Evolutionary conservation across 106 monocot genomes (phyloP).

Genomic region (Triglochin maritima): DNA sequence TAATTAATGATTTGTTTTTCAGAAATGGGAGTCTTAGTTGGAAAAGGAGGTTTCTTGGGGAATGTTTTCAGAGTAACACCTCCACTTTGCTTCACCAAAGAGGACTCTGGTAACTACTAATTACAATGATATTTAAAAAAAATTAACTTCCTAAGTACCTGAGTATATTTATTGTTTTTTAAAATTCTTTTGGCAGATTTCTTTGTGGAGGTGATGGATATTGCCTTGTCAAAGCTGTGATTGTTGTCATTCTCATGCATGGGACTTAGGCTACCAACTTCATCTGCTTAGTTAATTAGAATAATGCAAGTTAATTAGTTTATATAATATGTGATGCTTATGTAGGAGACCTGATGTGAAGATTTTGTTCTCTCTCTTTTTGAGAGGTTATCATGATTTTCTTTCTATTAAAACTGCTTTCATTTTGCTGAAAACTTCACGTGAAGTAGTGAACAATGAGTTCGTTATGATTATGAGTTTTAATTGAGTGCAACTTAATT

Average conservation of each 20-base stretch:
- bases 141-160: too few relatives aligned
- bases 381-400: too few relatives aligned
- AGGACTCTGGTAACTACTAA: slow-evolving; percentile 20
- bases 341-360: not conserved
- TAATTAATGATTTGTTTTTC: not conserved
- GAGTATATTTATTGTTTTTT: too few relatives aligned
- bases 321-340: slow-evolving; percentile 3
- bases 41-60: slow-evolving; percentile 38
- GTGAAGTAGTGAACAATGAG: too few relatives aligned
- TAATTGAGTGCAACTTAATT: too few relatives aligned
- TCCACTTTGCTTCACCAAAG: slow-evolving; percentile 37
- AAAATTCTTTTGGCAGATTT: slow-evolving; percentile 11
- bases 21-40: slow-evolving; percentile 44
- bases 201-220: slow-evolving; percentile 25
- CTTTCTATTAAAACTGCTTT: too few relatives aligned
- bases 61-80: slow-evolving; percentile 39
- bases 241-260: not conserved
- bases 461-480: too few relatives aligned
- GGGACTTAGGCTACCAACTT: not conserved
- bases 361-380: too few relatives aligned
- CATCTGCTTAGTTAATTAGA: not conserved
- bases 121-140: too few relatives aligned
- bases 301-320: not conserved
- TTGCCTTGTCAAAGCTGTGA: slow-evolving; percentile 29
- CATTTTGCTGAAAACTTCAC: too few relatives aligned